Evolutionary conservation across 805 yeast genomes (phyloP), one percentile per base, ranked within the genome.

Genomic region (Zygotorulaspora chibaensis): DNA sequence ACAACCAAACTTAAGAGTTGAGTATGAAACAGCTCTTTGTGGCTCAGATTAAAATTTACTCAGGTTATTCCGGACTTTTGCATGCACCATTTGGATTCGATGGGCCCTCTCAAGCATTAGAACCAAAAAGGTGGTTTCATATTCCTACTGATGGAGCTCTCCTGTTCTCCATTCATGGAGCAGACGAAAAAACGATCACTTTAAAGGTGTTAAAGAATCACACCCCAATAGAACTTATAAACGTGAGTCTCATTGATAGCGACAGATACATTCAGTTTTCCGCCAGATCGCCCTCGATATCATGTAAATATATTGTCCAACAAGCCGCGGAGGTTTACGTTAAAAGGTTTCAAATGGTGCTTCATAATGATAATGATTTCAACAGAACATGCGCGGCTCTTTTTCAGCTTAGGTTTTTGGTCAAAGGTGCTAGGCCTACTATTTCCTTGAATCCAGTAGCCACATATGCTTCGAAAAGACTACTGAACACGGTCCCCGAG

Each of bases 281-380:
- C 4, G 56, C 50, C 8, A 49, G 48, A 15, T 49, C 47, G 1
- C 67, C 67, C 0, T 47, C 61, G 1, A 45, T 63, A 4, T 53
- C 65, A 12, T 61, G 65, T 40, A 63, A 63, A 41, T 61, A 61
- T 44, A 35, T 63, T 18, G 31, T 45, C 8, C 13, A 20, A 4
- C 35, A 33, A 8, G 40, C 40, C 17, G 37, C 46, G 5, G 20
- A 12, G 8, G 33, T 36, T 13, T 45, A 38, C 13, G 31, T 62
- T 37, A 57, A 44, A 38, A 43, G 66, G 17, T 63, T 63, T 38
- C 67, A 63, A 45, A 36, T 63, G 3, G 49, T 51, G 8, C 53
- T 62, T 18, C 25, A 23, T 3, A 47, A 43, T 30, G 46, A 37
- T 2, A 28, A 26, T 2, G 63, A 57, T 12, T 61, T 53, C 45